Evolutionary conservation across 768 basidiomycete species (phyloP), one percentile per base, ranked within the genome.

Genomic region (Leucosporidium creatinivorum): DNA sequence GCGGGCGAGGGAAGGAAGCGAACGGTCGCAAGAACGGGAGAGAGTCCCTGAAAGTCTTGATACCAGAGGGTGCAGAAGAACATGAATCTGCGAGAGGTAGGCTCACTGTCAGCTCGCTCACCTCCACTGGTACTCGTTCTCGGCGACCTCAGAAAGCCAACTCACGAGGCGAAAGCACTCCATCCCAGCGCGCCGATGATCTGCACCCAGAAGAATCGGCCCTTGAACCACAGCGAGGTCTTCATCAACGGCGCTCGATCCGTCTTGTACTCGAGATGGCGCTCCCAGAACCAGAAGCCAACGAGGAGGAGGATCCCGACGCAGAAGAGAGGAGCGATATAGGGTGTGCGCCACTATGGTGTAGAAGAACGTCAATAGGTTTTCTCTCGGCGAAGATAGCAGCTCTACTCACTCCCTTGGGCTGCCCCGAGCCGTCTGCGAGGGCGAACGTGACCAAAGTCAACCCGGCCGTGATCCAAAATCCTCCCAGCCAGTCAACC

Each of bases 401-500:
- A 10, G 12, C 13, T 12, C 0, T 13, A 39, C 66, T 19, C 50
- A 62, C 66, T 15, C 84, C 83, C 6, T 84, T 56, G 0, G 83
- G 80, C 5, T 85, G 86, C 23, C 81, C 78, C n/a, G 81, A 81
- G 9, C 85, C 88, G 69, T 88, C 84, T 58, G 86, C 84, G 5
- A 93, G 82, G 0, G 86, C 85, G 72, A 90, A 91, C 12, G 87
- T 81, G 68, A 92, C 81, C 0, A 91, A 78, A 1, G 87, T 83
- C 39, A 91, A 78, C 0, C 87, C 89, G 0, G 79, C 76, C 0
- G 88, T 89, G 62, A 85, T 78, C 19, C 91, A 76, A 21, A 82
- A 76, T 0, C 86, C 87, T 4, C 91, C 91, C 25, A 88, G 77
- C 88, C 89, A 91, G 67, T 93, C 91, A 0, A 91, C 81, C 8